Percentiles rank a stretch among this genome's conserved stretches.
Conservation (phyloP, 2,329 filamentous ascomycete species). For the Trichophyton rubrum region DNA sequence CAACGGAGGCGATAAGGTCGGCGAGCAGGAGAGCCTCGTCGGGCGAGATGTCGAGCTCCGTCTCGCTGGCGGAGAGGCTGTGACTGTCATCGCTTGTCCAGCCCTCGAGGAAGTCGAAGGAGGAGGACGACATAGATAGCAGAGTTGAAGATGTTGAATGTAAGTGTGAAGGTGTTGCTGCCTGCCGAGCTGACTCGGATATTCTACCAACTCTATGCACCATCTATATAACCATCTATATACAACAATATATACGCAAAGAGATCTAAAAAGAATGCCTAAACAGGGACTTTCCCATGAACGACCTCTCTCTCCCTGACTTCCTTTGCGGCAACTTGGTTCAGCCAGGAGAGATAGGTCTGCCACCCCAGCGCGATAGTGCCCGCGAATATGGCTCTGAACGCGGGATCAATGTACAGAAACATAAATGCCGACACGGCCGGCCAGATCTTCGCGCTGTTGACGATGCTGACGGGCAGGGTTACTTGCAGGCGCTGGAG, state of each 20-base stretch:
- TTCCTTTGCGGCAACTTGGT: constrained; percentile 55
- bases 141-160: not conserved
- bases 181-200: not conserved
- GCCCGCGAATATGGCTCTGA: constrained; percentile 67
- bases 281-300: not conserved
- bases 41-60: constrained; percentile 49
- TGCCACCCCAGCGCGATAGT: constrained; percentile 81
- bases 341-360: constrained; percentile 74
- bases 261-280: not conserved
- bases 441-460: constrained; percentile 80
- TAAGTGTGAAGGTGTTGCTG: too few species aligned
- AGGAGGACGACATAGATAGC: not conserved
- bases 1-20: constrained; percentile 25
- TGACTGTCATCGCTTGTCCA: constrained; percentile 2
- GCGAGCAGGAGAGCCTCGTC: constrained; percentile 45
- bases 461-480: constrained; percentile 62
- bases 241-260: not conserved
- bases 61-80: constrained; percentile 19
- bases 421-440: constrained; percentile 77
- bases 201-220: not conserved
- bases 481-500: constrained; percentile 60
- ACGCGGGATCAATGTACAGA: constrained; percentile 66
- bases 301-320: constrained; percentile 22
- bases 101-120: not conserved
- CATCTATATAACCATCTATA: not conserved